phyloP scores from a whole-genome alignment of 768 basidiomycete species.

The Austroboletus eburneus region DNA sequence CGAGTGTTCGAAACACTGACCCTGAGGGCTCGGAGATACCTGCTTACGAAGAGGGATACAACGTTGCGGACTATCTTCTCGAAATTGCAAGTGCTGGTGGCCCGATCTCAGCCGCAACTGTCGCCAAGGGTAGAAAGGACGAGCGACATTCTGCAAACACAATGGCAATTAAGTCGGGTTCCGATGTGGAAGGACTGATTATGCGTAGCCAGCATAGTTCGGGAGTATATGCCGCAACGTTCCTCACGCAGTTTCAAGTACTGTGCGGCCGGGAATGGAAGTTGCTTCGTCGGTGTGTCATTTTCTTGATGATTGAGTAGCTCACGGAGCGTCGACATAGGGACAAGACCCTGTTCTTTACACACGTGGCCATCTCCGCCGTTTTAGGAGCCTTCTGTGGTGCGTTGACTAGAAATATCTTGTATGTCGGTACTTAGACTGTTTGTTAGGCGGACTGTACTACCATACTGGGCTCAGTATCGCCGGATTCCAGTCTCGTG shows the following conservation, averaged over 20 bases:
- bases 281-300: conserved; percentile 57
- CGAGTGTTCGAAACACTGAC: conserved; percentile 24
- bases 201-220: conserved; percentile 13
- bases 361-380: conserved; percentile 67
- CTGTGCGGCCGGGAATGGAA: conserved; percentile 85
- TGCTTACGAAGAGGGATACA: conserved; percentile 75
- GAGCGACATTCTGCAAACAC: background rate
- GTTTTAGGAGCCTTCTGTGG: conserved; percentile 86
- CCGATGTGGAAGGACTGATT: conserved; percentile 20
- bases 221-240: conserved; percentile 62
- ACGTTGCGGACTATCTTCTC: conserved; percentile 88
- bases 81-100: conserved; percentile 73
- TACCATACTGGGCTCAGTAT: conserved; percentile 76
- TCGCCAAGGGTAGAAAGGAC: conserved; percentile 3
- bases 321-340: conserved; percentile 32
- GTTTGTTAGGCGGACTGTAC: conserved; percentile 69
- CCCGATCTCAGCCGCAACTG: conserved; percentile 35
- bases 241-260: conserved; percentile 85
- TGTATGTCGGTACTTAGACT: background rate
- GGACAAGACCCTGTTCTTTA: conserved; percentile 78
- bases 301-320: background rate
- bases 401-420: conserved; percentile 26
- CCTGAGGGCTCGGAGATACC: conserved; percentile 38
- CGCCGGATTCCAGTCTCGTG: conserved; percentile 88
- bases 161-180: conserved; percentile 1